Evolutionary conservation across 2,329 filamentous ascomycete genomes (phyloP), one percentile per base, ranked within the genome.

Genomic region (Achaetomium macrosporum): DNA sequence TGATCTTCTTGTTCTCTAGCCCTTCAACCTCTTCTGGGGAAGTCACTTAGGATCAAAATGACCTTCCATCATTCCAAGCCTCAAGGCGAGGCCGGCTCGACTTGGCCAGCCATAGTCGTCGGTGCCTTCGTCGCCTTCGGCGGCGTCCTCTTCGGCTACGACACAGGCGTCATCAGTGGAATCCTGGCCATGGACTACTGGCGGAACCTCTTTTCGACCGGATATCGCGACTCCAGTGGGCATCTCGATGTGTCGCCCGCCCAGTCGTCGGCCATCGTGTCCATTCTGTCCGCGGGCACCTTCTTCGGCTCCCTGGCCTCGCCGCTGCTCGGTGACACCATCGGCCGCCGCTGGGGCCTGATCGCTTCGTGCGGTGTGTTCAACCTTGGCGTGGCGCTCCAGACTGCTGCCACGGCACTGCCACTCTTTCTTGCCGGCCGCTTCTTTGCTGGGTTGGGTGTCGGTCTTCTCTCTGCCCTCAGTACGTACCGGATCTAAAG

Each of bases 251-350:
- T 84, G 29, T 75, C 74, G 2, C 72, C 84, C 1, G 70, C 73
- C 1, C 75, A 82, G 58, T 74, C 80, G 42, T 85, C 84, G 0
- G 73, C 82, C 40, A 82, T 87, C 54, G 85, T 88, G 36, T 88
- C 86, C 7, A 89, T 90, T 59, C 76, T 90, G n/a, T 89, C 85
- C 0, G 84, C 83, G 30, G 87, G 87, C 53, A 90, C 86, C 31
- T 90, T 90, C 70, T 84, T 90, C 59, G 87, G 87, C 39, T 79
- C 86, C 13, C 75, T 90, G 16, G 69, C 66, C 9, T 82, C 80
- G 0, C 79, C 81, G 10, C 74, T 82, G 49, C 62, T 88, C 39
- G 82, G 80, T 20, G 86, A 90, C 61, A 71, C 67, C 51, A 76
- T 88, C 39, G 86, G 86, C 56, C 82, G 87, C 61, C 81, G 84